Conservation (phyloP, 1,284 basidiomycete genomes). For the Trichosporon inkin region DNA sequence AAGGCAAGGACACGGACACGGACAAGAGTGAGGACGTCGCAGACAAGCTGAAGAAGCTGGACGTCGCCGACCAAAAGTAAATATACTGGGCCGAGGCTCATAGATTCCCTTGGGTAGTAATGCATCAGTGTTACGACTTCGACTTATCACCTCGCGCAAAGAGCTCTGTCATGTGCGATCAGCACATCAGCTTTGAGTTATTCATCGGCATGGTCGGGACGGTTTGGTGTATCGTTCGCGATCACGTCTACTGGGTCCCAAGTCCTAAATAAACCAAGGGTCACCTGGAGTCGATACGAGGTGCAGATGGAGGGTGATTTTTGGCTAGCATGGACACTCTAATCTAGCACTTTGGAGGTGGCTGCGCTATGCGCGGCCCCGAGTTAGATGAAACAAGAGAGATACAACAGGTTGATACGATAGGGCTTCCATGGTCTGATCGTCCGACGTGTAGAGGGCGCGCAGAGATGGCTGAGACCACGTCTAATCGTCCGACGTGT, state of each 20-base stretch:
- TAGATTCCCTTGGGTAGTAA: too few species aligned
- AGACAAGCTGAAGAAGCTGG: constrained; percentile 5
- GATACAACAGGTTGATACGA: not conserved
- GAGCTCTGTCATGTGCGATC: too few species aligned
- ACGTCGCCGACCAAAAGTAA: constrained; percentile 2
- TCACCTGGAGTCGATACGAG: not conserved
- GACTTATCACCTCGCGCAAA: too few species aligned
- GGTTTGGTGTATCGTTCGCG: too few species aligned
- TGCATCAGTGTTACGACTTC: too few species aligned
- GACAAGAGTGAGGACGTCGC: not conserved
- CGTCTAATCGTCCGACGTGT: too few species aligned
- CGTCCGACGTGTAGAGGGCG: not conserved
- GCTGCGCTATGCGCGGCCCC: too few species aligned
- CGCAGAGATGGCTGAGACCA: too few species aligned
- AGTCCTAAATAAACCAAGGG: too few species aligned
- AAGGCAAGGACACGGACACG: not conserved
- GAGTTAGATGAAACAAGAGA: not conserved
- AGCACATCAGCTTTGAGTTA: too few species aligned
- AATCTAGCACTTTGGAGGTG: not conserved
- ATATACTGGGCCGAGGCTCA: not conserved
- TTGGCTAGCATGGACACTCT: not conserved
- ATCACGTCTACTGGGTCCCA: too few species aligned
- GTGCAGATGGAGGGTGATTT: not conserved
- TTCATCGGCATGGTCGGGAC: constrained; percentile 1
- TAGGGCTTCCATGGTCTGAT: not conserved